These are phyloP conservation scores for Russula sp. DNA, from an alignment of 768 basidiomycete genomes.

Conservation along the genomic window DNA sequence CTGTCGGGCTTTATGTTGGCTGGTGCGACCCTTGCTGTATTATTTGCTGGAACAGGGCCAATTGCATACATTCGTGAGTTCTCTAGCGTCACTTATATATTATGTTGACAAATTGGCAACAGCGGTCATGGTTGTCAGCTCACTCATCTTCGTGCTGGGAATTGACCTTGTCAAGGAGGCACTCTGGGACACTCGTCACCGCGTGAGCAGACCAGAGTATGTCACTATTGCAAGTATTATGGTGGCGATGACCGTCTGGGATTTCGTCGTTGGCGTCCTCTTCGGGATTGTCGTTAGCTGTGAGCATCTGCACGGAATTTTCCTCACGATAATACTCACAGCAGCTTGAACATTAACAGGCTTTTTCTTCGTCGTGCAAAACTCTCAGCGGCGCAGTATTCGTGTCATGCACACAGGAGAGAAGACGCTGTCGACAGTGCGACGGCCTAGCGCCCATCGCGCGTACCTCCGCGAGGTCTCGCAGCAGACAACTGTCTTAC, in stretches of 20 bases:
- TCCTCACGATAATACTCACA: not conserved
- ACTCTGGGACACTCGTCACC: constrained; percentile 90
- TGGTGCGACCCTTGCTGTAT: constrained; percentile 61
- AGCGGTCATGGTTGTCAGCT: constrained; percentile 91
- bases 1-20: constrained; percentile 86
- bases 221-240: constrained; percentile 83
- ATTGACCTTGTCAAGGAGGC: constrained; percentile 95
- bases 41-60: constrained; percentile 81
- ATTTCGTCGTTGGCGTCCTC: constrained; percentile 90
- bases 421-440: constrained; percentile 84
- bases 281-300: constrained; percentile 92
- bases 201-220: constrained; percentile 82
- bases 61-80: constrained; percentile 88
- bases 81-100: not conserved
- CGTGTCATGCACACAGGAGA: constrained; percentile 81
- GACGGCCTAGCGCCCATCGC: constrained; percentile 82
- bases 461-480: constrained; percentile 92
- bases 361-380: constrained; percentile 96
- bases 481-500: constrained; percentile 83
- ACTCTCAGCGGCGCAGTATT: constrained; percentile 81
- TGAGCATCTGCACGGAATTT: constrained; percentile 38
- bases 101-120: constrained; percentile 8
- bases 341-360: constrained; percentile 42
- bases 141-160: constrained; percentile 91
- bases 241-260: constrained; percentile 89